Conservation (phyloP, 305 asterid species). For the Fraxinus velutina region DNA sequence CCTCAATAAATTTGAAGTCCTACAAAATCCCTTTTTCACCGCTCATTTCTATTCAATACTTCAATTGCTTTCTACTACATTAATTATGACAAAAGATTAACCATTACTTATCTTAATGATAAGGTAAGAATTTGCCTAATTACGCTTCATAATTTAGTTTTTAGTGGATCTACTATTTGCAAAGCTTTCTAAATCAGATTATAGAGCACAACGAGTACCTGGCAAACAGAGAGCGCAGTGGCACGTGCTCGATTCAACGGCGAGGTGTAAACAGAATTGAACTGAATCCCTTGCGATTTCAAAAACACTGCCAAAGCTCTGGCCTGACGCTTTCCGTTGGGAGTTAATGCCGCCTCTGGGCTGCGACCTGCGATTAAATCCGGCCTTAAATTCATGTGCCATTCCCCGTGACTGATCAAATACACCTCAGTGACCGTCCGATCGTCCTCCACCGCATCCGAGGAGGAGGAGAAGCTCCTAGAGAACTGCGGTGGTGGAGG, state of each 20-base stretch:
- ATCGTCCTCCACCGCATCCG: constrained; percentile 37
- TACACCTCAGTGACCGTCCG: constrained; percentile 63
- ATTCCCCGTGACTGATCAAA: constrained; percentile 82
- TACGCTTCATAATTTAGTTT: not conserved
- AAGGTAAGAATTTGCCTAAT: not conserved
- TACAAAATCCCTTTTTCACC: not conserved
- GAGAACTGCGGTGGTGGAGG: constrained; percentile 47
- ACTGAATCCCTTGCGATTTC: constrained; percentile 78
- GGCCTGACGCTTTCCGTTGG: constrained; percentile 89
- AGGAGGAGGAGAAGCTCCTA: constrained; percentile 40
- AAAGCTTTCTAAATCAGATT: not conserved
- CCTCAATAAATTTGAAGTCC: not conserved
- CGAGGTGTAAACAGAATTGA: constrained; percentile 65
- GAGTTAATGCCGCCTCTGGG: constrained; percentile 80
- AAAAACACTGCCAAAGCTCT: constrained; percentile 83
- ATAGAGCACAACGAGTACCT: constrained; percentile 41
- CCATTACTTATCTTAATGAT: not conserved
- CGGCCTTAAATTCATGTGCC: constrained; percentile 81
- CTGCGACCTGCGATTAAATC: constrained; percentile 88
- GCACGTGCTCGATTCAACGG: constrained; percentile 88
- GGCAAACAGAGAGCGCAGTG: constrained; percentile 75
- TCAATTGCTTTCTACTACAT: not conserved
- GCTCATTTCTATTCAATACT: not conserved
- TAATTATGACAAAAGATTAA: not conserved
- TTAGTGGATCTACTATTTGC: constrained; percentile 3